phyloP scores from a whole-genome alignment of 192 early-diverging fungal species.

The Podila minutissima region DNA sequence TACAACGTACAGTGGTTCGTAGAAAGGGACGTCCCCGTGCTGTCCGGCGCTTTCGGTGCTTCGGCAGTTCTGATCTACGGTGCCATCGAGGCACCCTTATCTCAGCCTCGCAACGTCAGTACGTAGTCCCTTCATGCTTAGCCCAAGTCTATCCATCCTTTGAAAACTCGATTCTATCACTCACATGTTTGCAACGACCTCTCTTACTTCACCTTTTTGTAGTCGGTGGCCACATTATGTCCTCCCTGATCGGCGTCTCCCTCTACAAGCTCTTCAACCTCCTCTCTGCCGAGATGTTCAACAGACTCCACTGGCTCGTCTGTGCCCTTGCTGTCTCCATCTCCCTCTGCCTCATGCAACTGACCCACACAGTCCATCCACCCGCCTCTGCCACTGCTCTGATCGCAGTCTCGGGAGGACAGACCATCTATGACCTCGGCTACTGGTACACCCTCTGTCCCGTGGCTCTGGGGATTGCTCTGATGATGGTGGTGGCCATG shows the following conservation, averaged over 20 bases:
- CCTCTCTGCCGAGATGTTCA: constrained; percentile 39
- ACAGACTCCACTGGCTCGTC: constrained; percentile 58
- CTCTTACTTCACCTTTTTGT: constrained; percentile 1
- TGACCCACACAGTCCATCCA: constrained; percentile 63
- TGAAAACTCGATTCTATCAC: too few relatives aligned
- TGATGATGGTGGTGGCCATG: constrained; percentile 57
- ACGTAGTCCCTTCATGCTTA: constrained; percentile 7
- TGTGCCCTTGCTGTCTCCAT: constrained; percentile 59
- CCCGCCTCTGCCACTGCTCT: constrained; percentile 64
- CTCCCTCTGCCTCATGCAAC: constrained; percentile 60
- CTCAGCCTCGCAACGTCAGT: constrained; percentile 66
- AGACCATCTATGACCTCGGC: constrained; percentile 51
- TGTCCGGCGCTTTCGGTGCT: constrained; percentile 59
- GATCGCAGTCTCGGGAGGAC: constrained; percentile 55
- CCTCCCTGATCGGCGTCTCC: constrained; percentile 55
- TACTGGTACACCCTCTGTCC: constrained; percentile 59
- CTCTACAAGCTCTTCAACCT: constrained; percentile 53
- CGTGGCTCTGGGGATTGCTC: constrained; percentile 49
- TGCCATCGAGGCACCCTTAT: constrained; percentile 66
- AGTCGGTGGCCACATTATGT: constrained; percentile 56
- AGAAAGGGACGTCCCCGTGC: constrained; percentile 27
- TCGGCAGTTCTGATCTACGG: constrained; percentile 70
- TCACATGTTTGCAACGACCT: not conserved
- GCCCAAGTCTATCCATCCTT: too few relatives aligned
- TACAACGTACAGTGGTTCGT: constrained; percentile 41